phyloP scores from a whole-genome alignment of 129 eudicot species.

The Scalesia atractyloides region DNA sequence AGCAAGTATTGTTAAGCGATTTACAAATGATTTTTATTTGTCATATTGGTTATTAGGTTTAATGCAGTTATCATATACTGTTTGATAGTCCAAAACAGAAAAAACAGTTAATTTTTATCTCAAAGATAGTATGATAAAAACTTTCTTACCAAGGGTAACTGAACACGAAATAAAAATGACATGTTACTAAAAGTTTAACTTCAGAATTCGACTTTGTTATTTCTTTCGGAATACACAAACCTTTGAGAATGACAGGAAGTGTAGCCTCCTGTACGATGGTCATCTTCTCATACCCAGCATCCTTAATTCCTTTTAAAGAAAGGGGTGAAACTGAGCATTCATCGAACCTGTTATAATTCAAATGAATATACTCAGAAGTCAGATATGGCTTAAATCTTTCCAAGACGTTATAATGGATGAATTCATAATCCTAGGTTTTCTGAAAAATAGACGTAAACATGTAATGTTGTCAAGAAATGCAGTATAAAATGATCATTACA shows the following conservation, averaged over 20 bases:
- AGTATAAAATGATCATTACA: background rate
- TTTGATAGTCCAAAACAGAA: background rate
- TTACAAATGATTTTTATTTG: background rate
- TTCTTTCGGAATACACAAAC: slow-evolving; percentile 21
- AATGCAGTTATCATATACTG: background rate
- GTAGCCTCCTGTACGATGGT: slow-evolving; percentile 97
- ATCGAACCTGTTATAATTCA: slow-evolving; percentile 68
- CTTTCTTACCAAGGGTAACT: background rate
- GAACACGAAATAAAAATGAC: background rate
- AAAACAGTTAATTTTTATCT: background rate
- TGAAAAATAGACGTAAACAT: slow-evolving; percentile 6
- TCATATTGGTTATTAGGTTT: background rate
- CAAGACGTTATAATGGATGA: background rate
- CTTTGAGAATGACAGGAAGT: slow-evolving; percentile 89
- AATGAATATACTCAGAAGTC: slow-evolving; percentile 16
- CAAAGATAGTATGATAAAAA: background rate
- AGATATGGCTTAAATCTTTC: slow-evolving; percentile 7
- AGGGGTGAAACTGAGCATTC: slow-evolving; percentile 74
- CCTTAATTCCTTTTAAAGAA: slow-evolving; percentile 83
- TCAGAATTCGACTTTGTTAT: background rate
- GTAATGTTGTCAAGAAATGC: background rate
- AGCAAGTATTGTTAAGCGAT: background rate
- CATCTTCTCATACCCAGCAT: slow-evolving; percentile 97
- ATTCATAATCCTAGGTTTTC: slow-evolving; percentile 12
- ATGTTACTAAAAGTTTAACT: background rate